A percentile compares a stretch with the other conserved stretches of the same genome.
These are phyloP conservation scores for Echinochloa phyllopogon DNA, from an alignment of 176 grass and related monocot species.

Conservation along the genomic window DNA sequence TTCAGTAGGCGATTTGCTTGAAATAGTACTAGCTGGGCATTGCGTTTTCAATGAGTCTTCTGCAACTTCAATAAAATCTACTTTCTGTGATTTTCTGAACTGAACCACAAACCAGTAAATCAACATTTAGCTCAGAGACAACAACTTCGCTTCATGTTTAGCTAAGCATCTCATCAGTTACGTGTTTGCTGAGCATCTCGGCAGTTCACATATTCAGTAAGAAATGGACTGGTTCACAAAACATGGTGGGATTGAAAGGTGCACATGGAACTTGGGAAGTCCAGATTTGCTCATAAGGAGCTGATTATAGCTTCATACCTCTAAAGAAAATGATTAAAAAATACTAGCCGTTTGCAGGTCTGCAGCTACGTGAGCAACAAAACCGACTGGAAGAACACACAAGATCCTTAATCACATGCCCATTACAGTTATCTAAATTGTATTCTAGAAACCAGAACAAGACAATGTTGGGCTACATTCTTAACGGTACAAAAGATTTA, in stretches of 20 bases:
- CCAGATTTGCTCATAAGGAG: not conserved
- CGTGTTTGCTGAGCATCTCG: no score
- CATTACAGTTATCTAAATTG: not conserved
- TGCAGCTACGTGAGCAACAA: constrained; percentile 7
- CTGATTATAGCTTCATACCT: not conserved
- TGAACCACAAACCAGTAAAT: not conserved
- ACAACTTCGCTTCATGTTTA: not conserved
- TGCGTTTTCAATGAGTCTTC: not conserved
- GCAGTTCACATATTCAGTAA: not conserved
- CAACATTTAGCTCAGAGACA: not conserved
- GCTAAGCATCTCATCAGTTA: not conserved
- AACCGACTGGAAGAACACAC: not conserved
- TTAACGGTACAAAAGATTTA: not conserved
- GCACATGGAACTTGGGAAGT: not conserved
- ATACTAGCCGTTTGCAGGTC: not conserved
- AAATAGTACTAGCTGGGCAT: not conserved
- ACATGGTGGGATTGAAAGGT: not conserved
- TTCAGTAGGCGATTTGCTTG: not conserved
- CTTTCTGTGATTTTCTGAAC: not conserved
- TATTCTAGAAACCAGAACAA: not conserved
- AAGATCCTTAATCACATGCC: not conserved
- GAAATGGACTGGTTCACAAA: not conserved
- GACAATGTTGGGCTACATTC: not conserved
- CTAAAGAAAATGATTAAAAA: not conserved
- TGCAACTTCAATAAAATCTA: not conserved